These are phyloP conservation scores for Tetrapisispora phaffii DNA, from an alignment of 805 yeast species.

Conservation along the genomic window DNA sequence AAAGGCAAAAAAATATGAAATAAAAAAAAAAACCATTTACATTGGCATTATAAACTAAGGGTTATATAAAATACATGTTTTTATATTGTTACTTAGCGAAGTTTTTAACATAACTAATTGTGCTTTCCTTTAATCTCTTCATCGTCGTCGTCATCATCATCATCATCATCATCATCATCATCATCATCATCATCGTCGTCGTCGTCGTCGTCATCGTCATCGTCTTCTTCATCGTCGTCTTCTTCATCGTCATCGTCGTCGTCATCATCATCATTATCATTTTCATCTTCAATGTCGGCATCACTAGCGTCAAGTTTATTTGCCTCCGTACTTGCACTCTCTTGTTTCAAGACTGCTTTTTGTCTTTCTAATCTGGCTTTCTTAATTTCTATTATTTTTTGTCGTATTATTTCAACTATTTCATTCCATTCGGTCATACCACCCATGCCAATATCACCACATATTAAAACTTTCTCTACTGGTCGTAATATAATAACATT, in stretches of 20 bases:
- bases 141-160: slow-evolving; percentile 8
- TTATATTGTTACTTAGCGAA: no score
- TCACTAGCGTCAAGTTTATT: slow-evolving; percentile 34
- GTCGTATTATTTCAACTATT: slow-evolving; percentile 51
- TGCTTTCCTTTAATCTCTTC: no score
- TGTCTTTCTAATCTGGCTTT: slow-evolving; percentile 28
- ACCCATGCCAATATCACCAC: slow-evolving; percentile 88
- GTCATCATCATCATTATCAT: slow-evolving; percentile 35
- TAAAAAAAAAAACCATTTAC: no score
- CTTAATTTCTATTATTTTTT: slow-evolving; percentile 27
- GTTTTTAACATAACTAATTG: no score
- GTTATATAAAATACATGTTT: no score
- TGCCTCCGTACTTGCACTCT: slow-evolving; percentile 33
- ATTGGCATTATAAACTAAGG: no score
- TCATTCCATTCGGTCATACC: slow-evolving; percentile 88
- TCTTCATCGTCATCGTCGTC: slow-evolving; percentile 33
- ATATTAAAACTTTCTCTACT: slow-evolving; percentile 66
- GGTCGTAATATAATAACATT: slow-evolving; percentile 68
- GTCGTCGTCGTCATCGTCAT: slow-evolving; percentile 34
- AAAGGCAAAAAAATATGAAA: no score
- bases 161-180: slow-evolving; percentile 17
- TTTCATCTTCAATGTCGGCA: slow-evolving; percentile 32
- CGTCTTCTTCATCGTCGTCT: slow-evolving; percentile 33
- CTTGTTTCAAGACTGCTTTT: slow-evolving; percentile 32
- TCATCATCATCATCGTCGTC: slow-evolving; percentile 34